These are phyloP conservation scores for Turnera subulata DNA, from an alignment of 345 rosid genomes.

Conservation along the genomic window DNA sequence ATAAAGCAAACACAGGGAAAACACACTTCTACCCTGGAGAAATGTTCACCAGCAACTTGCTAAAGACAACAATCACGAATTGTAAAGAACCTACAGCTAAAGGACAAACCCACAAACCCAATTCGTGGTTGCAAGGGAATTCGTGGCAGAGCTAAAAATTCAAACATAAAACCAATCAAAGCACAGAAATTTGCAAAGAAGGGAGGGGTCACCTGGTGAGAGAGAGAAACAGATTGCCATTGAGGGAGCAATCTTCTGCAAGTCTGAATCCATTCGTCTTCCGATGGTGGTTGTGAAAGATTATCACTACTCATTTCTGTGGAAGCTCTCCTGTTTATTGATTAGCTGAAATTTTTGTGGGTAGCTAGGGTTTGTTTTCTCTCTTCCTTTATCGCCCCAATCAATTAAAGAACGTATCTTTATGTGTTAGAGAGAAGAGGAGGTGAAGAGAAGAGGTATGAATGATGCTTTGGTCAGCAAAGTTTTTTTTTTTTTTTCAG, in stretches of 20 bases:
- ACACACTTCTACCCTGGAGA: background rate
- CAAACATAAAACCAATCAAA: background rate
- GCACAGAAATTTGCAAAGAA: background rate
- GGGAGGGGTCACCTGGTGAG: slow-evolving; percentile 44
- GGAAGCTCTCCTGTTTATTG: background rate
- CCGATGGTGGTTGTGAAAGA: slow-evolving; percentile 34
- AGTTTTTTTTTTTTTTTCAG: too few relatives aligned
- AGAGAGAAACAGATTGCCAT: slow-evolving; percentile 46
- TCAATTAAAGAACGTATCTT: background rate
- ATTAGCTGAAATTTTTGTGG: background rate
- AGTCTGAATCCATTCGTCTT: slow-evolving; percentile 59
- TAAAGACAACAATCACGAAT: background rate
- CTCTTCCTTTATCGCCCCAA: background rate
- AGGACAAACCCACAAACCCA: background rate
- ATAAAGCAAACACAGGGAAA: background rate
- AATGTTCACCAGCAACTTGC: background rate
- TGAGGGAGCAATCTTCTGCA: slow-evolving; percentile 46
- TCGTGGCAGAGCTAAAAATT: background rate
- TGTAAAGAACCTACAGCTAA: background rate
- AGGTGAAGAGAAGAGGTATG: too few relatives aligned
- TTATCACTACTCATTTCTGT: slow-evolving; percentile 17
- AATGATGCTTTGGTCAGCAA: too few relatives aligned
- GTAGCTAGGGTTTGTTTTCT: slow-evolving; percentile 3
- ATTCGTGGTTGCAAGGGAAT: background rate
- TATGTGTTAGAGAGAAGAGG: background rate